Conservation (phyloP, 78 protist genomes). For the Chrysochromulina parva region DNA sequence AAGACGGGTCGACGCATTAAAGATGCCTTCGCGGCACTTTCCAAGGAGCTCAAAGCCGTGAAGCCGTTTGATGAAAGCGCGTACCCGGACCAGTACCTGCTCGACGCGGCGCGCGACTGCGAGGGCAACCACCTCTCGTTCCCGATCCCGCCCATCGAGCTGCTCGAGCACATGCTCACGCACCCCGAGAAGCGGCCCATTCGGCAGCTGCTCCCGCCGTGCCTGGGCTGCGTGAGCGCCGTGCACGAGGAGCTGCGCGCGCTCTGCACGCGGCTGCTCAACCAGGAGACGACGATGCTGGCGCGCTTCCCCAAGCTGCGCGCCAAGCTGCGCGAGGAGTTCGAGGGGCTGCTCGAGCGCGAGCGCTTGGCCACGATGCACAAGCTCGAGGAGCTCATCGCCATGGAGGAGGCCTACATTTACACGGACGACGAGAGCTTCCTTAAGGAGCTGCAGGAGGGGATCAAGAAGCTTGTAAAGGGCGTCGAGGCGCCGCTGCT, state of each 20-base stretch:
- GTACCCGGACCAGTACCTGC: not conserved
- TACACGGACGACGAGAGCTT: not conserved
- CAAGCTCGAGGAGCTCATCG: not conserved
- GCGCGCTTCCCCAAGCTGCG: not conserved
- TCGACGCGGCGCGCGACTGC: not conserved
- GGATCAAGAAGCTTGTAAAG: not conserved
- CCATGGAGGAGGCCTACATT: slow-evolving; percentile 16
- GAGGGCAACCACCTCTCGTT: slow-evolving; percentile 23
- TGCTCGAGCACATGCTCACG: slow-evolving; percentile 8
- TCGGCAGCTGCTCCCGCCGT: slow-evolving; percentile 33
- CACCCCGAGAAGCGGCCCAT: slow-evolving; percentile 19
- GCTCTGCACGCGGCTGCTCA: not conserved
- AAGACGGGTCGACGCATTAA: slow-evolving; percentile 13
- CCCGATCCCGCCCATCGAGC: slow-evolving; percentile 32
- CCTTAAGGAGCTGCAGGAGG: not conserved
- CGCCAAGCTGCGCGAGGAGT: slow-evolving; percentile 21
- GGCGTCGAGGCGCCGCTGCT: not conserved
- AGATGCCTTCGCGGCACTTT: not conserved
- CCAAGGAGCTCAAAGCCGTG: not conserved
- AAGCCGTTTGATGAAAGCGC: not conserved
- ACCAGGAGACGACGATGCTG: not conserved
- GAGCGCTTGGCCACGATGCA: no score
- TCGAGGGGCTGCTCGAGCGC: not conserved
- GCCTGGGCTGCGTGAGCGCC: not conserved
- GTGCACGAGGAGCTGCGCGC: slow-evolving; percentile 17